Base-by-base conservation (phyloP, 163 green algal species). In the Scenedesmus sp. region DNA sequence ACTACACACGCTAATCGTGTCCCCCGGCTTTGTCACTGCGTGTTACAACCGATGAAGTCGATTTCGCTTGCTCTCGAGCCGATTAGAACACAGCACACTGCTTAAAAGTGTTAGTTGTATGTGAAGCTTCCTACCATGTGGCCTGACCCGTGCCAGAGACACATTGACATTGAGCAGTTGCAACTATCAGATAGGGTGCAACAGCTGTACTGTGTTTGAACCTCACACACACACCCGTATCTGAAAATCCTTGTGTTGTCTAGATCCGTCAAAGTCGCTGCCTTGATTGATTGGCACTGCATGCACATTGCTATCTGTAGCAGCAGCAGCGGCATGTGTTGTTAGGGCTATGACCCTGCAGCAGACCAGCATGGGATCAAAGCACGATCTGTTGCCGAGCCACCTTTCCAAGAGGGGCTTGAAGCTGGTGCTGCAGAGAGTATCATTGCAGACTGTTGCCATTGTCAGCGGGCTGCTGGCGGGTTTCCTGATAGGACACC, bases 321-420 rank as follows among this genome's bases (percentile, higher is more conserved):
- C 20, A 84, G 18, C 55, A 67, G 70, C 67, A 89, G 85, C 85
- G 83, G 26, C 60, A n/a, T 34, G 15, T 67, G 52, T 23, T 55
- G 85, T n/a, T 66, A 23, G 18, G 70, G 70, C 46, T 23, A 52
- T 13, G 1, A 13, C 5, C 23, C 13, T 3, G 23, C 70, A 52
- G 70, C 4, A 18, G 26, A 7, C 23, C 23, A 77, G 4, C 86
- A 90, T 91, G 87, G 87, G 70, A 73, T 85, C 16, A 52, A 91
- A 86, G 87, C 70, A 91, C 23, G 73, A n/a, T 4, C 4, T 86
- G 20, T 23, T 91, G 20, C 73, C 73, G 12, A 26, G 59, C 56
- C 66, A 62, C 54, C 70, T 74, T 23, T 10, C 56, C 5, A 64
- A 15, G n/a, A n/a, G 54, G 57, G 57, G 59, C 66, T 88, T 77